Evolutionary conservation across 805 yeast species (phyloP), one percentile per base, ranked within the genome.

Genomic region (Sugiyamaella americana): DNA sequence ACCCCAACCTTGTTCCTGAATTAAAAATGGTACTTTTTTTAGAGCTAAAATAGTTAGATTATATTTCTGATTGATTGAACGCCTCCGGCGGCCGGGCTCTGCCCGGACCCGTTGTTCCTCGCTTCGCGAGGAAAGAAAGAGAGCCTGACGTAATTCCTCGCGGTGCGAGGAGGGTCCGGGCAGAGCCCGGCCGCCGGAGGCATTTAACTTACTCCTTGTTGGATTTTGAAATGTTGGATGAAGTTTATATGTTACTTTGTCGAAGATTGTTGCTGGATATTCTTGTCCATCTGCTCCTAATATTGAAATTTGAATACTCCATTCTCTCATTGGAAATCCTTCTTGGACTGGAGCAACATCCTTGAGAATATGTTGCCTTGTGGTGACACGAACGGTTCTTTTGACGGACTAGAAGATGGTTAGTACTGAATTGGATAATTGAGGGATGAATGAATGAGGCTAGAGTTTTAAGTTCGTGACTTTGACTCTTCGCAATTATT

Each of bases 1-100:
- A 64, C 98, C 98, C 98, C 98, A 91, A 43, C 98, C 98, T 69
- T 87, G 82, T 65, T 91, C 98, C 59, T 80, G 85, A 48, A 91
- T 83, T 60, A 69, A 76, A 68, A 89, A 91, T 8, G 98, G 98
- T 6, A 84, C 77, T 59, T 81, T 82, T 60, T 84, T 86, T 61
- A 87, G 64, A 10, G 83, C 73, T 57, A 35, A 21, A 35, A 8
- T 26, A 8, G 32, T 26, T 26, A 26, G 32, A 26, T 26, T 26
- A 26, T 13, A 16, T 20, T 17, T 10, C 17, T 24, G 17, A 4
- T 16, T 29, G n/a, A 30, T 6, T 10, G n/a, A n/a, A n/a, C n/a
- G n/a, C n/a, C n/a, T n/a, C n/a, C n/a, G n/a, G n/a, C n/a, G n/a
- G n/a, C n/a, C n/a, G n/a, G n/a, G n/a, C n/a, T n/a, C n/a, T n/a